phyloP scores from a whole-genome alignment of 441 rosid genomes.

The Eutrema salsugineum region DNA sequence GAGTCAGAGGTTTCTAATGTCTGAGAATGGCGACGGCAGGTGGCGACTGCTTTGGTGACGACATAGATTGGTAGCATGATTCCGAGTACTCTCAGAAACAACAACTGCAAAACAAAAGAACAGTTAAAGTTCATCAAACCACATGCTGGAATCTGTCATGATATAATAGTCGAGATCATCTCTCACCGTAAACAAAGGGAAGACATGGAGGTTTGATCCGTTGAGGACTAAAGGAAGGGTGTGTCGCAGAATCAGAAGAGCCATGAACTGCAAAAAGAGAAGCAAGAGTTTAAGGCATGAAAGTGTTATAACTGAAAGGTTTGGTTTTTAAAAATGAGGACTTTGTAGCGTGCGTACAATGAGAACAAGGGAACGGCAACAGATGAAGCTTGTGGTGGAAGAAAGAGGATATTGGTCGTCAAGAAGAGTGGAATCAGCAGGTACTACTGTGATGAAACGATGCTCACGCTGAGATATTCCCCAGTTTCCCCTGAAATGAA shows the following conservation, averaged over 20 bases:
- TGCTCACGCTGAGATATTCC: conserved; percentile 58
- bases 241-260: conserved; percentile 75
- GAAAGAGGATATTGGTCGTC: conserved; percentile 51
- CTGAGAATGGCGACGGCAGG: conserved; percentile 55
- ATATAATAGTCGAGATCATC: background rate
- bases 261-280: conserved; percentile 62
- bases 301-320: background rate
- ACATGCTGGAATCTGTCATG: background rate
- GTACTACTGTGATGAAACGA: conserved; percentile 67
- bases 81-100: conserved; percentile 57
- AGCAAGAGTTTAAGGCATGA: conserved; percentile 37
- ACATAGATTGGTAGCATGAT: conserved; percentile 73
- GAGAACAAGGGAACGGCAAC: conserved; percentile 62
- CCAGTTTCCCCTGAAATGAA: conserved; percentile 90
- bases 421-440: conserved; percentile 52
- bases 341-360: conserved; percentile 36
- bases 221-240: conserved; percentile 63
- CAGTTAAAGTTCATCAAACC: background rate
- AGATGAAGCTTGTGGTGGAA: conserved; percentile 49
- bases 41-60: conserved; percentile 46
- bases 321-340: background rate
- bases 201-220: conserved; percentile 41
- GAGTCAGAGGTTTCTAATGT: conserved; percentile 24
- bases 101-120: conserved; percentile 35
- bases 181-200: conserved; percentile 58